Base-by-base conservation (phyloP, 2,329 filamentous ascomycete species). In the Ophiostoma novo-ulmi region DNA sequence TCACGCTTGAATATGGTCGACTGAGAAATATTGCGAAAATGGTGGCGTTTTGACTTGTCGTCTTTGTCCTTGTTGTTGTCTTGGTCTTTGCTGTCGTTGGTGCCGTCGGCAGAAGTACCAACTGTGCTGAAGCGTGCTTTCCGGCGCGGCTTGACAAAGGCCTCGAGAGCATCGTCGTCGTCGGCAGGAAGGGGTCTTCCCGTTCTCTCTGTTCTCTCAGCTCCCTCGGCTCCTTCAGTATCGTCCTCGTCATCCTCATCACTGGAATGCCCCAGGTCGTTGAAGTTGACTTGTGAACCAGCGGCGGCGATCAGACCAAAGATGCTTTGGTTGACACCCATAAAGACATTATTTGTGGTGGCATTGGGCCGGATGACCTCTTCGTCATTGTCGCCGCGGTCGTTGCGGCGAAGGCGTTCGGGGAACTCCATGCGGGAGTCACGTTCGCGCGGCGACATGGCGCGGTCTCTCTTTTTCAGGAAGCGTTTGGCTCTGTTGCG, bases 281-380 rank as follows among this genome's bases (percentile, higher is more conserved):
- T 89, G 77, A 96, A 93, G 80, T 96, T 91, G 69, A 91, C 89
- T 72, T 88, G 88, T 39, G 92, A 94, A 7, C 93, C 92, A 52
- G 93, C 93, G 20, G 93, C 92, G 7, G 94, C 92, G 75, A 98
- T 94, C 80, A 98, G 87, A 70, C 93, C 93, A 79, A 97, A 97
- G 70, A 98, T 89, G 74, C 92, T 96, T 83, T 97, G 94, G 79
- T 97, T 95, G 89, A 97, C 92, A 77, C 93, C 92, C 80, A 87
- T 82, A 71, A 85, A 84, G 78, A 85, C 82, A 73, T 83, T 81
- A 17, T 81, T 80, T 52, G 80, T 81, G 71, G 83, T 81, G 10
- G 76, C 78, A 1, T 82, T 79, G 5, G 80, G 79, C 65, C 81
- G 74, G 63, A 83, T 80, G 52, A 85, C 82, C 74, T 86, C 82